Evolutionary conservation across 1,284 basidiomycete genomes (phyloP).

Genomic region (Papiliotrema flavescens): DNA sequence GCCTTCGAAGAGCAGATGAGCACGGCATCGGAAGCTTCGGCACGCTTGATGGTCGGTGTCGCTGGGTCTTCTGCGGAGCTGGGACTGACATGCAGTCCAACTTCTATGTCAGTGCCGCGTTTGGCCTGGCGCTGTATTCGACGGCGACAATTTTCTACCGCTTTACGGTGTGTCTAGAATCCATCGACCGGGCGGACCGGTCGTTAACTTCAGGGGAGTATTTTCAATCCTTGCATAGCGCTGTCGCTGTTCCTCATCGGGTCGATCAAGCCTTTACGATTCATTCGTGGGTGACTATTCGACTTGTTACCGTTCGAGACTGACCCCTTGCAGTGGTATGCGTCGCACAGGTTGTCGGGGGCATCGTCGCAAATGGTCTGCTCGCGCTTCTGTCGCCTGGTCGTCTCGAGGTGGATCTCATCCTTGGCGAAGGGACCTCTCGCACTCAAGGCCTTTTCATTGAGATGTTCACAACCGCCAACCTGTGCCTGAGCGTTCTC

Average conservation of each 20-base stretch:
- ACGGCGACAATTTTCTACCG: slow-evolving; percentile 71
- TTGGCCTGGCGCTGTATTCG: slow-evolving; percentile 64
- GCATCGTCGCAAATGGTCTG: slow-evolving; percentile 51
- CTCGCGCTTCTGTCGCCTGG: slow-evolving; percentile 60
- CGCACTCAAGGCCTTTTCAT: slow-evolving; percentile 57
- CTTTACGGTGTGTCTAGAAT: slow-evolving; percentile 49
- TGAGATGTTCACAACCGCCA: slow-evolving; percentile 64
- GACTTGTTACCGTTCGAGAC: background rate
- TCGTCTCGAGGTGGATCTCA: slow-evolving; percentile 57
- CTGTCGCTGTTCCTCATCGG: slow-evolving; percentile 62
- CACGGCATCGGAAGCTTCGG: slow-evolving; percentile 10
- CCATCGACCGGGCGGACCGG: background rate
- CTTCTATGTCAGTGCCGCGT: slow-evolving; percentile 59
- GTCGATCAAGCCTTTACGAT: slow-evolving; percentile 58
- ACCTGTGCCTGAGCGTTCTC: slow-evolving; percentile 49
- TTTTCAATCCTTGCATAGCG: slow-evolving; percentile 66
- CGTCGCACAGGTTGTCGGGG: slow-evolving; percentile 54
- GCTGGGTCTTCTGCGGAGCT: background rate
- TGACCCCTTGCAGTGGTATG: slow-evolving; percentile 51
- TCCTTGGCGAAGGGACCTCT: slow-evolving; percentile 13
- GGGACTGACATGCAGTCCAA: slow-evolving; percentile 8
- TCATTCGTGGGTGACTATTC: slow-evolving; percentile 41
- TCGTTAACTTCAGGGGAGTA: slow-evolving; percentile 50
- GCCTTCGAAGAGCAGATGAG: background rate
- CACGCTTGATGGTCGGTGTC: slow-evolving; percentile 22